Conservation (phyloP, 805 yeast genomes). For the Candida golubevii region DNA sequence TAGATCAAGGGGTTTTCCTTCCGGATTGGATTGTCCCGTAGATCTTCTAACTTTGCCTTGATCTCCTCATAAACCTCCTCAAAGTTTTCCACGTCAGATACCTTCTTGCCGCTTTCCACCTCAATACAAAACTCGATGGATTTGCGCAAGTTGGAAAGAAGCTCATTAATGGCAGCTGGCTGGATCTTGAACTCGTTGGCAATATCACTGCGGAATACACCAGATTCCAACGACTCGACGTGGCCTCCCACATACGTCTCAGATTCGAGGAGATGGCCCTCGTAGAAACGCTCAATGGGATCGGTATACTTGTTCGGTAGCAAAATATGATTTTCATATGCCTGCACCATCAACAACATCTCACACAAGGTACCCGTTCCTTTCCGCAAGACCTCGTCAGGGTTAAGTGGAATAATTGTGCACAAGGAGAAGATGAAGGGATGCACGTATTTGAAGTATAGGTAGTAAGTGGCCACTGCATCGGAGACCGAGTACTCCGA, state of each 20-base stretch:
- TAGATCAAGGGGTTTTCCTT: conserved; percentile 82
- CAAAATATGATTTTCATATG: conserved; percentile 69
- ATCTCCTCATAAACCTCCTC: conserved; percentile 69
- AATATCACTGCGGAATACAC: conserved; percentile 91
- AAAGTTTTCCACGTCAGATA: conserved; percentile 77
- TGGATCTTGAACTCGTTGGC: conserved; percentile 72
- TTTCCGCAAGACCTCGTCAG: conserved; percentile 92
- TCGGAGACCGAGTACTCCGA: conserved; percentile 98
- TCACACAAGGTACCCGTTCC: conserved; percentile 99
- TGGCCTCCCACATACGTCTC: conserved; percentile 99
- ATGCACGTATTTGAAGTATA: conserved; percentile 94
- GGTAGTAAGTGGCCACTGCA: conserved; percentile 96
- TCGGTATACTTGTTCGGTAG: conserved; percentile 93
- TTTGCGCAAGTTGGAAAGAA: conserved; percentile 64
- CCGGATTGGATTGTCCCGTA: conserved; percentile 61
- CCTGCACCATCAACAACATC: conserved; percentile 95
- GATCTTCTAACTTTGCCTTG: conserved; percentile 46
- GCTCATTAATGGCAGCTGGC: conserved; percentile 76
- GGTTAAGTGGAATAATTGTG: conserved; percentile 91
- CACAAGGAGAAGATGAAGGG: conserved; percentile 95
- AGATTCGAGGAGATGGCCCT: conserved; percentile 89
- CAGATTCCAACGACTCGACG: conserved; percentile 96
- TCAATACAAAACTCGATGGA: conserved; percentile 80
- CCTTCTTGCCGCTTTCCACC: conserved; percentile 67
- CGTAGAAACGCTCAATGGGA: conserved; percentile 89